Base-by-base conservation (phyloP, 1,139 yeast species). In the Candida smagusa region DNA sequence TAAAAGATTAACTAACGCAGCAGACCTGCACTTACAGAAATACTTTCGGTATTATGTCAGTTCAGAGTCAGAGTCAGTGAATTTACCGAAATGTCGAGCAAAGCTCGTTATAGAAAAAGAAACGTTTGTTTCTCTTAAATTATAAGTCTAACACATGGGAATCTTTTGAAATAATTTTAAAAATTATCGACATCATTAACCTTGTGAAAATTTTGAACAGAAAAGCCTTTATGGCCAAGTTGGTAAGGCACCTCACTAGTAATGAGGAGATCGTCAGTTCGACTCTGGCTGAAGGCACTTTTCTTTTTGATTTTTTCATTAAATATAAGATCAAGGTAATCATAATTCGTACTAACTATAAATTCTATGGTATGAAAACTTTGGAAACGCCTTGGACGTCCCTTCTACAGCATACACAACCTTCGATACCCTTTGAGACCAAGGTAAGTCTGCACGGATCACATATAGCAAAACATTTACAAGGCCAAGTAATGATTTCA, bases 211-310 rank as follows among this genome's bases (percentile, higher is more conserved):
- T n/a, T n/a, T n/a, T n/a, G n/a, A n/a, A n/a, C n/a, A 9, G 8
- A 19, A 28, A 16, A 34, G 52, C 52, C 52, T 48, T 43, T 45
- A 48, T 49, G 70, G 70, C 87, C 87, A 81, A 81, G 87, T 80
- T 81, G 88, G 88, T 81, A 81, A 81, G 87, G 88, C 88, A 84
- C 84, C 80, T 79, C 87, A 81, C 88, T 81, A 81, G 87, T 81
- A 81, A 81, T 81, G 87, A 79, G 80, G 84, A 81, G 88, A 81
- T 81, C 87, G 81, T 79, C 85, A 81, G 87, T 81, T 81, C 87
- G 82, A 81, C 69, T 80, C 85, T 79, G 84, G 79, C 77, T 77
- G 81, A 76, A 77, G 82, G 84, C 85, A 79, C 48, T 52, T 52
- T 46, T 61, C 67, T 63, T 47, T 33, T 19, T 21, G 9, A 11